phyloP scores from a whole-genome alignment of 345 rosid genomes.

The Hibiscus tridactylites region DNA sequence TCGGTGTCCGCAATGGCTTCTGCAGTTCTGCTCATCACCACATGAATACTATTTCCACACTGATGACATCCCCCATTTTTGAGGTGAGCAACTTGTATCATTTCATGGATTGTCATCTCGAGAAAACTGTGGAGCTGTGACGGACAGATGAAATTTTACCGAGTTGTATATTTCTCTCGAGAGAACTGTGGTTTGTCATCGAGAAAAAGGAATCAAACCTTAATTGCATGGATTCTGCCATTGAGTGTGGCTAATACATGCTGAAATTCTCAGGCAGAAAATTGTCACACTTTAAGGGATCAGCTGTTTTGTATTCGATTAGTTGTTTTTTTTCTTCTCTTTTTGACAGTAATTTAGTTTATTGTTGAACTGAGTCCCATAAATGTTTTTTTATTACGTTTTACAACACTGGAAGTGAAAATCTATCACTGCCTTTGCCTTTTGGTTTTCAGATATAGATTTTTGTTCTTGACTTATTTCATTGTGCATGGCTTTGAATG shows the following conservation, averaged over 20 bases:
- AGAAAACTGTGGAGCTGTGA: conserved; percentile 23
- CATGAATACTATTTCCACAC: neutral
- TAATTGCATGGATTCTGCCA: neutral
- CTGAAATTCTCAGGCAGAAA: neutral
- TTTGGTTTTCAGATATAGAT: too few relatives aligned
- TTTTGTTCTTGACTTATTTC: too few relatives aligned
- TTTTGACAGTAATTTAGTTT: neutral
- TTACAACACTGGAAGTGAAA: neutral
- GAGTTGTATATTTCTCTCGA: conserved; percentile 26
- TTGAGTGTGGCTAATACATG: neutral
- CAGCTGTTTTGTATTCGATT: neutral
- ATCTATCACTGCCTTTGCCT: neutral
- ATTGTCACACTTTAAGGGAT: neutral
- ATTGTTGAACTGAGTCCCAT: neutral
- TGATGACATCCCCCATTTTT: conserved; percentile 5
- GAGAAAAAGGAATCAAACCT: conserved; percentile 16
- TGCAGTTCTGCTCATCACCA: neutral
- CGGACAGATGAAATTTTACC: conserved; percentile 19
- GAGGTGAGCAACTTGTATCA: conserved; percentile 29
- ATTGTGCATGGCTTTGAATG: too few relatives aligned
- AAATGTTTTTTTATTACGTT: neutral
- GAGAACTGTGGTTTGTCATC: conserved; percentile 23
- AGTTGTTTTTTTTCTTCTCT: neutral
- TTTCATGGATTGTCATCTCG: too few relatives aligned
- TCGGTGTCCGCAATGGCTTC: neutral